Conservation (phyloP, 1,284 basidiomycete genomes). For the Sutorius eximius region DNA sequence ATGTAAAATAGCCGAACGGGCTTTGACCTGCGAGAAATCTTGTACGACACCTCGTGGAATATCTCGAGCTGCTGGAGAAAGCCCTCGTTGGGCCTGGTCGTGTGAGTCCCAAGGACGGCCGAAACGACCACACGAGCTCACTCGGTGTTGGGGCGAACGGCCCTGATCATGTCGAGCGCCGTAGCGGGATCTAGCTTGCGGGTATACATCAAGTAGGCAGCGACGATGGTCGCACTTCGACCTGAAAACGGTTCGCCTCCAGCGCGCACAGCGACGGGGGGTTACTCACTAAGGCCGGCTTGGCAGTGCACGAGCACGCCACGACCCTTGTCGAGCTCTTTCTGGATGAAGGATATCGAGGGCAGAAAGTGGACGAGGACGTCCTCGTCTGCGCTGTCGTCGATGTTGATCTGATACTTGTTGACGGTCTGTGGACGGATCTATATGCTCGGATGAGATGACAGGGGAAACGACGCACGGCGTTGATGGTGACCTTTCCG, state of each 20-base stretch:
- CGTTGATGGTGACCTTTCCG: conserved; percentile 61
- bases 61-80: conserved; percentile 78
- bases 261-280: neutral
- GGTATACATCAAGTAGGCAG: conserved; percentile 83
- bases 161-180: conserved; percentile 67
- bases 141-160: conserved; percentile 68
- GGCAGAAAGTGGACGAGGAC: conserved; percentile 75
- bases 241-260: conserved; percentile 42
- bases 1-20: conserved; percentile 79
- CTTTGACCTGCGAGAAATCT: conserved; percentile 69
- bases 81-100: conserved; percentile 70
- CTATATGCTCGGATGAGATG: neutral
- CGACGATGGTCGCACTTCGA: conserved; percentile 77
- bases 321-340: conserved; percentile 69
- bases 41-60: conserved; percentile 71
- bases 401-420: conserved; percentile 67
- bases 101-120: conserved; percentile 6
- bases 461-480: conserved; percentile 43
- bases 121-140: conserved; percentile 37
- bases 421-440: conserved; percentile 52
- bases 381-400: conserved; percentile 71
- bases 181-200: conserved; percentile 60
- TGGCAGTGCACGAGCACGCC: conserved; percentile 86
- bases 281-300: conserved; percentile 80
- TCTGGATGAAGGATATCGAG: conserved; percentile 77